These are phyloP conservation scores for Dothistroma septosporum DNA, from an alignment of 2,329 filamentous ascomycete species.

Conservation along the genomic window DNA sequence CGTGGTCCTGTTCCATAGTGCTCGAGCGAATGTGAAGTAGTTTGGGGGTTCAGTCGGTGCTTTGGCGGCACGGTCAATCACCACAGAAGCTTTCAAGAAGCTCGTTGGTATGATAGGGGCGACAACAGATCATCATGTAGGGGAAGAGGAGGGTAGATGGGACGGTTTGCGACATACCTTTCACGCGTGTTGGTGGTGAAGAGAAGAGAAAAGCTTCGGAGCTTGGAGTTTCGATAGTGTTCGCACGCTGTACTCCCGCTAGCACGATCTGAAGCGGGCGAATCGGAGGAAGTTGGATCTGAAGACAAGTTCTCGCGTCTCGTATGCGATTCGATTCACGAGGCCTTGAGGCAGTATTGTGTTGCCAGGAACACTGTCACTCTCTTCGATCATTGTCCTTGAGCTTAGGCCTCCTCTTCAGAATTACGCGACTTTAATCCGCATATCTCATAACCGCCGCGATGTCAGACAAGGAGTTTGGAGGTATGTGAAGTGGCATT, in stretches of 20 bases:
- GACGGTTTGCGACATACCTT: constrained; percentile 20
- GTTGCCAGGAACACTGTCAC: background rate
- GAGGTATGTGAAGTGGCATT: constrained; percentile 36
- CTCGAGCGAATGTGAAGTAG: constrained; percentile 6
- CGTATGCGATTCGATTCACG: background rate
- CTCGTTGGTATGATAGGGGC: constrained; percentile 57
- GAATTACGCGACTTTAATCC: background rate
- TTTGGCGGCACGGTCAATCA: constrained; percentile 62
- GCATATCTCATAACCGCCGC: background rate
- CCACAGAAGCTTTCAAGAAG: constrained; percentile 39
- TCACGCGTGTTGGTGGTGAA: constrained; percentile 11
- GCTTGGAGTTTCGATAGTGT: background rate
- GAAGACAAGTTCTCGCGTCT: background rate
- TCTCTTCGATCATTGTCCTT: background rate
- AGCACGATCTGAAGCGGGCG: background rate
- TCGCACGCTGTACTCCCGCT: background rate
- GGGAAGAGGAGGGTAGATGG: constrained; percentile 20
- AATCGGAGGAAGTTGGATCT: background rate
- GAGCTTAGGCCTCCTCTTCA: background rate
- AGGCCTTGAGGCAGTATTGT: background rate
- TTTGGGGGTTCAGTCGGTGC: constrained; percentile 50
- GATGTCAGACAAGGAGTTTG: constrained; percentile 55
- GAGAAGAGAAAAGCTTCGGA: constrained; percentile 1
- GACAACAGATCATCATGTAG: constrained; percentile 58
- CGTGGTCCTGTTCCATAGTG: constrained; percentile 9